Evolutionary conservation across 306 rosid species (phyloP).

Genomic region (Prunus mira): DNA sequence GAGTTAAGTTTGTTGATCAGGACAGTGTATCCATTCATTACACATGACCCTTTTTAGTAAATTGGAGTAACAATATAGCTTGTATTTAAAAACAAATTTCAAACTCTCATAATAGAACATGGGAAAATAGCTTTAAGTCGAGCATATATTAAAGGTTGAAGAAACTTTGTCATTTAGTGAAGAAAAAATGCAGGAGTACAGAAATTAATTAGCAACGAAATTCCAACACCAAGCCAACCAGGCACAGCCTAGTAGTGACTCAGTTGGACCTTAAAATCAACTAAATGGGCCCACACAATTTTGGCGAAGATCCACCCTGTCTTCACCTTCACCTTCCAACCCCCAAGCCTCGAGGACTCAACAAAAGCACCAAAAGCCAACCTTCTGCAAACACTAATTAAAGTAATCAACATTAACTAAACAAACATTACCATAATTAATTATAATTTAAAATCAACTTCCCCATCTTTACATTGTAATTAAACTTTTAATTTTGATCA

Average conservation of each 20-base stretch:
- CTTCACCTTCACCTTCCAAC: neutral
- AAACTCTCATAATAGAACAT: neutral
- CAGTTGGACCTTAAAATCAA: conserved; percentile 14
- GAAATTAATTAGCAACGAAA: neutral
- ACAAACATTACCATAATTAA: neutral
- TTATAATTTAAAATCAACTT: neutral
- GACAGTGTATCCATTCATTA: accelerated
- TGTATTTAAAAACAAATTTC: neutral
- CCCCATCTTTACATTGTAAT: neutral
- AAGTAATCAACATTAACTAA: neutral
- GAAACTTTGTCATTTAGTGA: neutral
- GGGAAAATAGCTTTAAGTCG: neutral
- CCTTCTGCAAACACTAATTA: neutral
- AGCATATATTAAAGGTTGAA: neutral
- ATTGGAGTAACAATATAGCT: neutral
- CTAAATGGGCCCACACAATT: conserved; percentile 21
- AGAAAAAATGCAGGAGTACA: neutral
- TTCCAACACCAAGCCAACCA: neutral
- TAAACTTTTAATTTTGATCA: neutral
- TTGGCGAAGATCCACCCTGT: conserved; percentile 20
- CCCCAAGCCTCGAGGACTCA: neutral
- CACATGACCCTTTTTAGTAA: neutral
- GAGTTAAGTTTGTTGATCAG: accelerated
- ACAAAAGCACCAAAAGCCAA: conserved; percentile 3
- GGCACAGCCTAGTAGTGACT: neutral